Base-by-base conservation (phyloP, 306 rosid species). In the Vicia villosa region DNA sequence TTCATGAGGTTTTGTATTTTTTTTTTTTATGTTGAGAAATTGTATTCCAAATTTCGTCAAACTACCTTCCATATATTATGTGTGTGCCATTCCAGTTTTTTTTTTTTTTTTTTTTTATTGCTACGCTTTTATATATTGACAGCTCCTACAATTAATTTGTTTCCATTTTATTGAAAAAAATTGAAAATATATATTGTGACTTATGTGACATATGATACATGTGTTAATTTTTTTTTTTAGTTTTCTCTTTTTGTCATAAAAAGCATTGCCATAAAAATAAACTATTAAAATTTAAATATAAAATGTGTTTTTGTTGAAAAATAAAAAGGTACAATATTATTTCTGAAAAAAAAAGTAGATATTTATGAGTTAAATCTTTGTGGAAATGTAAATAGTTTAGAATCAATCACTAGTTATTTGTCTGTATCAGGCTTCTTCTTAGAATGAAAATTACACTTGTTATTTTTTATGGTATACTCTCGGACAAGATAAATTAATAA, bases 211-310 rank as follows among this genome's bases (percentile, higher is more conserved):
- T 7, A 42, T 63, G 64, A 34, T 69, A 14, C 17, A 63, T 26
- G 45, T 68, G 45, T 68, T 40, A 10, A 5, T 15, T 20, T 10
- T 16, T 15, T 15, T 10, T 15, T 15, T 15, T 52, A 55, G 28
- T 40, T 34, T 43, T 72, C 45, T 16, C 12, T 56, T 40, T 10
- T 66, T 47, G 22, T 43, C 7, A 68, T 70, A 56, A 12, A 63
- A 46, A 57, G 37, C 30, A 66, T 46, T 73, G 21, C 11, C 49
- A 49, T 3, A 19, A 20, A 45, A 45, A 4, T 58, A 11, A 7
- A 61, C 12, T 56, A 26, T 19, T n/a, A 46, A n/a, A 15, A 17
- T 49, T 17, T 16, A 16, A 5, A 19, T 3, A 13, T 6, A 6
- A 41, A 10, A 24, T 12, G 3, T 13, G 24, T 4, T 52, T 21